These are phyloP conservation scores for Penicillium vulpinum DNA, from an alignment of 2,329 filamentous ascomycete species.

Conservation along the genomic window DNA sequence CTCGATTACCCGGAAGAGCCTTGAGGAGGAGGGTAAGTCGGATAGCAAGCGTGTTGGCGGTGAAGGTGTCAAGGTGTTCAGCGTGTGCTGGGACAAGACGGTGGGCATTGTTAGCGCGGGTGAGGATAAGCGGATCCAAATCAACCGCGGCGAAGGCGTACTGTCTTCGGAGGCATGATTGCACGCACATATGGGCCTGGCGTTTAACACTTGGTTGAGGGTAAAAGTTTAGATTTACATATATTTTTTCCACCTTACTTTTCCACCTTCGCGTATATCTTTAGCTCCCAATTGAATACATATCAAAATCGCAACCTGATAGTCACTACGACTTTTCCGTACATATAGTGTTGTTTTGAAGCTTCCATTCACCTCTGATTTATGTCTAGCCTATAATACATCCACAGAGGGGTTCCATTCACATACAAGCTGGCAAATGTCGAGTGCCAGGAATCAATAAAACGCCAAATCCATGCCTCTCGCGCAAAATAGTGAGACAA, in stretches of 20 bases:
- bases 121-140: constrained; percentile 92
- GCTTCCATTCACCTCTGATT: constrained; percentile 3
- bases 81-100: constrained; percentile 78
- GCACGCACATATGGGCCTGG: constrained; percentile 31
- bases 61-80: constrained; percentile 86
- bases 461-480: constrained; percentile 31
- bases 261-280: constrained; percentile 1
- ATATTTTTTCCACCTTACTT: constrained; percentile 11
- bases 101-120: constrained; percentile 89
- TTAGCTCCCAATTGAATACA: constrained; percentile 7
- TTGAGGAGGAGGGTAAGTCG: constrained; percentile 63
- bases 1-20: constrained; percentile 75
- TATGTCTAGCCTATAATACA: constrained; percentile 25
- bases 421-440: constrained; percentile 19
- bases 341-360: neutral
- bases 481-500: constrained; percentile 20
- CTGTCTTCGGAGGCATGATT: constrained; percentile 34
- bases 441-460: constrained; percentile 20
- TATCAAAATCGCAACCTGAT: neutral
- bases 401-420: constrained; percentile 17
- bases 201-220: constrained; percentile 32
- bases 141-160: constrained; percentile 68
- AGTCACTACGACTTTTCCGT: neutral
- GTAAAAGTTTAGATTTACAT: constrained; percentile 32
- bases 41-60: constrained; percentile 63